phyloP scores from a whole-genome alignment of 1,139 yeast genomes.

The Magnusiomyces fungicola region DNA sequence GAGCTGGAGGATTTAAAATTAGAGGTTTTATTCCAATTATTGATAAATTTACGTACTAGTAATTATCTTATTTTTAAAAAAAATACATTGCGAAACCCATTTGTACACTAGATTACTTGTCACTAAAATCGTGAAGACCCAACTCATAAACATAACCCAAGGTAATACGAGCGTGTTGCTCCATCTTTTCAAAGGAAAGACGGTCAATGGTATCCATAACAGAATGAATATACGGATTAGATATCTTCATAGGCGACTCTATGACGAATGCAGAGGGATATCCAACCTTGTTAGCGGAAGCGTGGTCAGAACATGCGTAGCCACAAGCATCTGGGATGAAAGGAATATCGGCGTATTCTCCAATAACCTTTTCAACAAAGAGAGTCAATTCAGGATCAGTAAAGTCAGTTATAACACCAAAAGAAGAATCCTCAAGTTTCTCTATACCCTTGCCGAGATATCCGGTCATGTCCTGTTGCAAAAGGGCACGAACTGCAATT shows the following conservation, averaged over 20 bases:
- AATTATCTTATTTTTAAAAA: too few relatives aligned
- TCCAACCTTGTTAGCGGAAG: conserved; percentile 76
- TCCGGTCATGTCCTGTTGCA: conserved; percentile 97
- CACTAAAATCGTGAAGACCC: conserved; percentile 33
- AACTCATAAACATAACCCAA: conserved; percentile 66
- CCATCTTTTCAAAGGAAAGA: conserved; percentile 67
- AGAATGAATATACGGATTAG: conserved; percentile 68
- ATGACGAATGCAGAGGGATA: conserved; percentile 77
- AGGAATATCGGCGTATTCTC: conserved; percentile 38
- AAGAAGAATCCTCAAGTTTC: conserved; percentile 60
- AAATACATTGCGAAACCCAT: too few relatives aligned
- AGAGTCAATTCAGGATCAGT: conserved; percentile 9
- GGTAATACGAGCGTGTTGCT: conserved; percentile 69
- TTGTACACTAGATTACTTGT: background rate
- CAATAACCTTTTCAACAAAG: conserved; percentile 11
- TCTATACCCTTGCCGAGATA: conserved; percentile 49
- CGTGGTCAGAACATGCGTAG: conserved; percentile 90
- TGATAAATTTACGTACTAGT: too few relatives aligned
- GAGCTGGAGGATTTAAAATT: too few relatives aligned
- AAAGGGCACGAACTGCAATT: conserved; percentile 61
- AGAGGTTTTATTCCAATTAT: too few relatives aligned
- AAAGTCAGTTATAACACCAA: conserved; percentile 62
- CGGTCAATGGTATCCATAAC: conserved; percentile 75
- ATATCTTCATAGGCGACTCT: conserved; percentile 60
- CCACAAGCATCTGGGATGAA: conserved; percentile 76